Evolutionary conservation across 768 basidiomycete species (phyloP), one percentile per base, ranked within the genome.

Genomic region (Rhodotorula sphaerocarpa): DNA sequence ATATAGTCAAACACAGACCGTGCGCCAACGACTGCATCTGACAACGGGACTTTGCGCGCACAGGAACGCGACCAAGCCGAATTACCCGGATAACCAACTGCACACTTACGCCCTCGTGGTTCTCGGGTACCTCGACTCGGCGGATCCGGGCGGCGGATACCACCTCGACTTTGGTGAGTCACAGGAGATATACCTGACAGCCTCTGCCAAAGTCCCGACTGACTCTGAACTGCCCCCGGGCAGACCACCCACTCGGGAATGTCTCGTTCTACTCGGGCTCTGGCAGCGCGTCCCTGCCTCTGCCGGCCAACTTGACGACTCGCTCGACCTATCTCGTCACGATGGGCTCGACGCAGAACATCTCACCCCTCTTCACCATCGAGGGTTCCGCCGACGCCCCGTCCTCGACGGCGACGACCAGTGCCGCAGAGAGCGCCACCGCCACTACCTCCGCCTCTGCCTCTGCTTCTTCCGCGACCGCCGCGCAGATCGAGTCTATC

Each of bases 21-120:
- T n/a, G n/a, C n/a, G n/a, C n/a, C n/a, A n/a, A n/a, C n/a, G n/a
- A n/a, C n/a, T n/a, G n/a, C n/a, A n/a, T n/a, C n/a, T n/a, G 43
- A 44, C 43, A n/a, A 9, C 27, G 27, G 27, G 46, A 47, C 12
- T 28, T 9, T 25, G 25, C 2, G 2, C 27, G 5, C 16, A 28
- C 57, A 65, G 63, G 63, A 65, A 65, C 54, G 50, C 44, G 27
- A 65, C 63, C 27, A 56, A 46, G 27, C 63, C 63, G 25, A n/a
- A 55, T 34, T 59, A 50, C 33, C 42, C 41, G n/a, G 53, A 54
- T 3, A 36, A 25, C 33, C 54, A 55, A 23, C 36, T 65, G 16
- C 63, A 55, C 50, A 51, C 55, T 39, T 54, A 10, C 21, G 57
- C 63, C 1, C 2, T 3, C 2, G 33, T 65, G 3, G n/a, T 44